Evolutionary conservation across 768 basidiomycete genomes (phyloP).

Genomic region (Daedaleopsis nitida): DNA sequence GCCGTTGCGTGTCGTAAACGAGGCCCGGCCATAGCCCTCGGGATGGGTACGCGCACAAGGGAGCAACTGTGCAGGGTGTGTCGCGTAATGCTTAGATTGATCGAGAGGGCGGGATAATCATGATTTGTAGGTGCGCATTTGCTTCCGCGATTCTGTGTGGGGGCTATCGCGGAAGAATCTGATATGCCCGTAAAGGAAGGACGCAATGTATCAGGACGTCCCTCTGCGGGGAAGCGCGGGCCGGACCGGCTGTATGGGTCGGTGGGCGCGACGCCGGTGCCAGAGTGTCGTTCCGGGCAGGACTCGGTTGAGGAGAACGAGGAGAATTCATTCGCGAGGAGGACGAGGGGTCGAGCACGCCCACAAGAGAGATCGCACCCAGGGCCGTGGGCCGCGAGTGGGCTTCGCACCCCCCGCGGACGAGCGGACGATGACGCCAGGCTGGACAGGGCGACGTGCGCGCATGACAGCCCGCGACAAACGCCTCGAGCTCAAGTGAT

Average conservation of each 20-base stretch:
- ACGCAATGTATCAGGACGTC: slow-evolving; percentile 1
- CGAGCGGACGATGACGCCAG: too few relatives aligned
- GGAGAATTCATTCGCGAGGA: not conserved
- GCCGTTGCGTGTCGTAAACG: not conserved
- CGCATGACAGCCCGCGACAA: not conserved
- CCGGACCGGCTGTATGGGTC: not conserved
- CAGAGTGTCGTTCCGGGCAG: slow-evolving; percentile 9
- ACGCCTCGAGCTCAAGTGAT: slow-evolving; percentile 16
- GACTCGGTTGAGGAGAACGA: not conserved
- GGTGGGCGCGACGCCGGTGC: slow-evolving; percentile 1
- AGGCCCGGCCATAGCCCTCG: not conserved
- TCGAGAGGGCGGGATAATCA: slow-evolving; percentile 7
- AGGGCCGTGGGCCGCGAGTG: not conserved
- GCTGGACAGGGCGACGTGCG: too few relatives aligned
- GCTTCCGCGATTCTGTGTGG: slow-evolving; percentile 17
- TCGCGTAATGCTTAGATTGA: not conserved
- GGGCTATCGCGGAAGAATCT: slow-evolving; percentile 16
- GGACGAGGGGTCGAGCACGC: not conserved
- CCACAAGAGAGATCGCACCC: not conserved
- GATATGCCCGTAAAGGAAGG: slow-evolving; percentile 15
- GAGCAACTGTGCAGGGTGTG: not conserved
- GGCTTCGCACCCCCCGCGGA: not conserved
- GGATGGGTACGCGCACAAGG: not conserved
- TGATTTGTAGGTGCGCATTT: slow-evolving; percentile 19
- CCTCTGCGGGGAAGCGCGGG: not conserved